Conservation (phyloP, 257 asterid species). For the Gynochthodes officinalis region DNA sequence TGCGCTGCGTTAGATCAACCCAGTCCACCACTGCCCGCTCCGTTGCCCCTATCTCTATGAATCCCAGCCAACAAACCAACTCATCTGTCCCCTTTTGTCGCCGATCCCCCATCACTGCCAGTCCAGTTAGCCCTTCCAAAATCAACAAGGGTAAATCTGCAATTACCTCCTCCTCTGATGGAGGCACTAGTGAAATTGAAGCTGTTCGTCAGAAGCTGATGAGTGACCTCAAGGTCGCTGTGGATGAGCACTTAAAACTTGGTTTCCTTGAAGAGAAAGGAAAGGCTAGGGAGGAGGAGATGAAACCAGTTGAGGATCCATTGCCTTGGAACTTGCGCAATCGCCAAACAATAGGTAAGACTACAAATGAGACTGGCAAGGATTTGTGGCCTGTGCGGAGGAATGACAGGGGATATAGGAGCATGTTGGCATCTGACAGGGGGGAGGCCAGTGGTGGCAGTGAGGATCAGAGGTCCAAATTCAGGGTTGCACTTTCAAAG, state of each 20-base stretch:
- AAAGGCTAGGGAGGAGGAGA: background rate
- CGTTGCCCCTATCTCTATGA: background rate
- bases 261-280: background rate
- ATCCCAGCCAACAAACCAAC: background rate
- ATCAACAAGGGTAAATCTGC: background rate
- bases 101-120: background rate
- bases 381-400: background rate
- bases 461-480: background rate
- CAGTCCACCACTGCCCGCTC: background rate
- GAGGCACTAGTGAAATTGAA: constrained; percentile 3
- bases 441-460: background rate
- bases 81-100: background rate
- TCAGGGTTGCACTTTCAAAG: constrained; percentile 11
- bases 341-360: background rate
- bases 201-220: constrained; percentile 5
- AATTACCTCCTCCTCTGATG: background rate
- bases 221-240: constrained; percentile 1
- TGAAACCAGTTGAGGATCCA: constrained; percentile 8
- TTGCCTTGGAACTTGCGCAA: constrained; percentile 11
- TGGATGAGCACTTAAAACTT: constrained; percentile 3
- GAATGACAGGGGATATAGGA: background rate
- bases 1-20: background rate
- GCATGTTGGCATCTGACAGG: background rate
- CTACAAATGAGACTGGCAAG: background rate
- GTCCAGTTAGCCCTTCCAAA: background rate